A percentile compares a stretch with the other conserved stretches of the same genome.
Evolutionary conservation across 2,329 filamentous ascomycete genomes (phyloP).

Genomic region (Talaromyces funiculosus): DNA sequence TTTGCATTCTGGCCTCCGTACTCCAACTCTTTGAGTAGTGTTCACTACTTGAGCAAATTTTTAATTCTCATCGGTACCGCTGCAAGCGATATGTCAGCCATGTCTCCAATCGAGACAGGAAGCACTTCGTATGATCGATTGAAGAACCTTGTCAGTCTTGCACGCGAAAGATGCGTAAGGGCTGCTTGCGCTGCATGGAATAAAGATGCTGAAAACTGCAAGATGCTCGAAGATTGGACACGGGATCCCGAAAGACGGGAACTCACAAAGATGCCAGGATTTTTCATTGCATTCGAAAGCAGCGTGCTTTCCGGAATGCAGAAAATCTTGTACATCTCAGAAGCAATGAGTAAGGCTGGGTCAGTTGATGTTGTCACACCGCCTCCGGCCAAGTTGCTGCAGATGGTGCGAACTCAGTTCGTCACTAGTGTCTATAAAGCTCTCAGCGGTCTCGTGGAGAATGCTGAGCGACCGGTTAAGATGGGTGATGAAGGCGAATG

Average conservation of each 20-base stretch:
- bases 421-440: conserved; percentile 92
- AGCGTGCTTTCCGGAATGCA: conserved; percentile 81
- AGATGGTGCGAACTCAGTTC: conserved; percentile 87
- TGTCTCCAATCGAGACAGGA: conserved; percentile 60
- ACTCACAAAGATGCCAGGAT: conserved; percentile 82
- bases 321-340: conserved; percentile 88
- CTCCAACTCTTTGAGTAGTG: conserved; percentile 86
- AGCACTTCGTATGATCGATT: conserved; percentile 62
- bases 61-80: conserved; percentile 78
- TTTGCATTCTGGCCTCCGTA: conserved; percentile 94
- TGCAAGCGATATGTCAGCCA: conserved; percentile 74
- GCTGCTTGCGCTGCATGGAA: conserved; percentile 90
- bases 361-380: conserved; percentile 73
- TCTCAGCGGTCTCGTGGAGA: conserved; percentile 92
- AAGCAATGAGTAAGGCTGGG: conserved; percentile 70
- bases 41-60: conserved; percentile 80
- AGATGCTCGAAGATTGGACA: conserved; percentile 89
- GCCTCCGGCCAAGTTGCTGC: conserved; percentile 78
- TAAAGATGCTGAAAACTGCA: conserved; percentile 86
- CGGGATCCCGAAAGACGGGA: conserved; percentile 74
- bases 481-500: conserved; percentile 52
- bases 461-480: conserved; percentile 72
- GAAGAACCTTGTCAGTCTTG: conserved; percentile 66
- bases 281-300: conserved; percentile 80
- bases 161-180: conserved; percentile 77